phyloP scores from a whole-genome alignment of 306 rosid genomes.

The Malus orientalis region DNA sequence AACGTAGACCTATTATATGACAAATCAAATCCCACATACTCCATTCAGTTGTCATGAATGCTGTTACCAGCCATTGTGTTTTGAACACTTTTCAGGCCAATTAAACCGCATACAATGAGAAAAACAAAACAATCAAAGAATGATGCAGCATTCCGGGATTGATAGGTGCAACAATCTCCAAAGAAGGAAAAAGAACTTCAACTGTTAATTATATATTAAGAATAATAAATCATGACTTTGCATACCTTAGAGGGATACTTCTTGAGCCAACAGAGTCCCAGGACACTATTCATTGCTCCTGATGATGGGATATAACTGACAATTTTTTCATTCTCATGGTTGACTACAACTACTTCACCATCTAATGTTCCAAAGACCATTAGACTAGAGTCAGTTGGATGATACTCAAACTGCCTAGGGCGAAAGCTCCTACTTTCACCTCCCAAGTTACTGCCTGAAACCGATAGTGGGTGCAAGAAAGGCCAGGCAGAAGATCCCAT shows the following conservation, averaged over 20 bases:
- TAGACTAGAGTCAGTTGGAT: slow-evolving; percentile 63
- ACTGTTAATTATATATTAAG: slow-evolving; percentile 7
- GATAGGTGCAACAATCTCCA: neutral
- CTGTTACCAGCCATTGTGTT: neutral
- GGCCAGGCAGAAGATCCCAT: slow-evolving; percentile 75
- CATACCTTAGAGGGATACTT: slow-evolving; percentile 69
- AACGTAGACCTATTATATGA: neutral
- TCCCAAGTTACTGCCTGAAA: slow-evolving; percentile 30
- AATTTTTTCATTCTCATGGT: slow-evolving; percentile 57
- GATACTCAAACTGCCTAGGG: slow-evolving; percentile 81
- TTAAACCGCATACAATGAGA: neutral
- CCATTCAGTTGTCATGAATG: neutral
- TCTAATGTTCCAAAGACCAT: slow-evolving; percentile 72
- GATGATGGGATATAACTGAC: slow-evolving; percentile 54
- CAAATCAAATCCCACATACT: neutral
- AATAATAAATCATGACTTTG: neutral
- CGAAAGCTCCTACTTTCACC: slow-evolving; percentile 41
- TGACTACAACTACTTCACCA: slow-evolving; percentile 66
- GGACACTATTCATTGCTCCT: slow-evolving; percentile 59
- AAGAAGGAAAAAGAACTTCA: neutral
- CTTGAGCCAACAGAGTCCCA: slow-evolving; percentile 85
- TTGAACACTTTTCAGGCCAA: neutral
- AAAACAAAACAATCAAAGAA: neutral
- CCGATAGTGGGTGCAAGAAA: slow-evolving; percentile 42
- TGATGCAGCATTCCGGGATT: neutral